phyloP scores from a whole-genome alignment of 768 basidiomycete genomes.

The Xanthoconium purpureum region DNA sequence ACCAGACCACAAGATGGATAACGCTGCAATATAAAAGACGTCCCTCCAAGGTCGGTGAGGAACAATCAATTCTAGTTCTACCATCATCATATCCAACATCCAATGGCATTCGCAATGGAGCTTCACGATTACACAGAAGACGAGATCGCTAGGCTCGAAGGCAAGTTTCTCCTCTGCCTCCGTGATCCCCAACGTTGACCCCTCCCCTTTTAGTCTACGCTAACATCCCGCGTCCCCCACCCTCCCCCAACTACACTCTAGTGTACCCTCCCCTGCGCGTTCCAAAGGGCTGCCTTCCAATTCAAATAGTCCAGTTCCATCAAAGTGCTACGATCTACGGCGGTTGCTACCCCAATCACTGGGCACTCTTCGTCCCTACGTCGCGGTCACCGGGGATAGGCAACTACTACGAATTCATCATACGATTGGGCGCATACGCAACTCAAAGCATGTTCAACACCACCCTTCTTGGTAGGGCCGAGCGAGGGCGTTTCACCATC shows the following conservation, averaged over 20 bases:
- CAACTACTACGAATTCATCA: constrained; percentile 6
- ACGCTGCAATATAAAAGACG: no score
- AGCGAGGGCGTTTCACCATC: constrained; percentile 10
- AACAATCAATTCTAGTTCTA: no score
- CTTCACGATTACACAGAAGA: constrained; percentile 1
- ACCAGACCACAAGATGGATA: no score
- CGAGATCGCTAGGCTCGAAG: background rate
- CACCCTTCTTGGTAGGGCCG: background rate
- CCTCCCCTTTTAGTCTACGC: background rate
- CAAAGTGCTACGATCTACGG: background rate
- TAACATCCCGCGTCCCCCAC: background rate
- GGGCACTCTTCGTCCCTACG: constrained; percentile 14
- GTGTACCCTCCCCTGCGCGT: constrained; percentile 1
- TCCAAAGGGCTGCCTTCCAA: constrained; percentile 1
- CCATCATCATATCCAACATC: no score
- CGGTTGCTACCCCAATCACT: background rate
- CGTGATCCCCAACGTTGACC: background rate
- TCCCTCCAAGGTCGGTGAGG: no score
- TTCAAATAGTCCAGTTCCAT: background rate
- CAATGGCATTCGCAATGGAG: background rate
- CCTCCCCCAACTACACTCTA: background rate
- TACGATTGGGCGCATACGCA: background rate
- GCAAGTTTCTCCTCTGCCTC: background rate
- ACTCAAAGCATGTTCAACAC: background rate
- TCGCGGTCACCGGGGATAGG: constrained; percentile 2